Evolutionary conservation across 768 basidiomycete species (phyloP).

Genomic region (Tubosaeta sp.): DNA sequence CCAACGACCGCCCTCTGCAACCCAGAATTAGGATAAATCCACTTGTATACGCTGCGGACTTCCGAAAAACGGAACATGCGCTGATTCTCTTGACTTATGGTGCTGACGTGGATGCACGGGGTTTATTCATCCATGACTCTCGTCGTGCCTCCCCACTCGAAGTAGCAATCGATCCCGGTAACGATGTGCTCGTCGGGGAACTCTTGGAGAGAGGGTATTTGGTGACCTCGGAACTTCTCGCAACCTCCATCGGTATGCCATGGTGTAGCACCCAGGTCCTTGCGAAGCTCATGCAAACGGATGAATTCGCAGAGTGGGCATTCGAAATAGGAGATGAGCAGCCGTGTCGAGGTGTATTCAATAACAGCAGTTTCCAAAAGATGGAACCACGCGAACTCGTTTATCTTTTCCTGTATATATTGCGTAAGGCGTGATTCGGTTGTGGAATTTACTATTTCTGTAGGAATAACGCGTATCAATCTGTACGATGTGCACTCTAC

Average conservation of each 20-base stretch:
- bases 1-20: neutral
- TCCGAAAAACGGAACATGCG: slow-evolving; percentile 4
- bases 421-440: too few species aligned
- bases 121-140: neutral
- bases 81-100: neutral
- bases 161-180: neutral
- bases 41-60: slow-evolving; percentile 7
- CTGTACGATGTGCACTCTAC: too few species aligned
- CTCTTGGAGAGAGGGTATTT: neutral
- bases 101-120: neutral
- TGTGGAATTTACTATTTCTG: too few species aligned
- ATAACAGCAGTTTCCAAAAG: too few species aligned
- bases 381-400: too few species aligned
- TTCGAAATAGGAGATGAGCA: neutral
- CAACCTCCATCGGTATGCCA: neutral
- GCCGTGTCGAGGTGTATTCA: neutral
- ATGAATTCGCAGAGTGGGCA: slow-evolving; percentile 1
- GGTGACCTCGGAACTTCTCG: neutral
- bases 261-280: slow-evolving; percentile 3
- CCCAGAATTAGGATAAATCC: slow-evolving; percentile 7
- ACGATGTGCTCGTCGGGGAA: neutral
- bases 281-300: neutral
- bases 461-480: too few species aligned
- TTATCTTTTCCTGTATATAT: too few species aligned
- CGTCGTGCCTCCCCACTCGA: neutral